Conservation (phyloP, 164 flowering plant genomes). For the Tinospora cordifolia region DNA sequence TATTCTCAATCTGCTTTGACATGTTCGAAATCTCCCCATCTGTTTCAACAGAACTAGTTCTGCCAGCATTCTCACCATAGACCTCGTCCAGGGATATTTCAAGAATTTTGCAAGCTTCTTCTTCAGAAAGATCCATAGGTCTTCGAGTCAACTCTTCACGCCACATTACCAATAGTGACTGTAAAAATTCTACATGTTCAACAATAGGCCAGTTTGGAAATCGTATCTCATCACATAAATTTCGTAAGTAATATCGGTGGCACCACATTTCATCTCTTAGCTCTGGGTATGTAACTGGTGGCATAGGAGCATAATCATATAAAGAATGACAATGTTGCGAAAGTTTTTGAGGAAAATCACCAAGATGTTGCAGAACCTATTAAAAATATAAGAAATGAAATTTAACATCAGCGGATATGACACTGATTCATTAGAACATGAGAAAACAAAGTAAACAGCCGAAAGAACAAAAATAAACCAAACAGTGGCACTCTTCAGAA, state of each 20-base stretch:
- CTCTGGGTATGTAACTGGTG: conserved; percentile 99
- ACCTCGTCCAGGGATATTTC: conserved; percentile 85
- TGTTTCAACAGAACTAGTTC: conserved; percentile 27
- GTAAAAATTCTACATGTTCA: conserved; percentile 96
- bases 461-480: neutral
- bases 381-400: conserved; percentile 3
- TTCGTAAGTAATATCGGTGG: conserved; percentile 93
- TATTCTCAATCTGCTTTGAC: conserved; percentile 75
- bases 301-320: conserved; percentile 99
- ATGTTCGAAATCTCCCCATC: conserved; percentile 43
- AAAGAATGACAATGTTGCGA: conserved; percentile 93
- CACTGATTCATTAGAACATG: neutral
- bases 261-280: conserved; percentile 99
- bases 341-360: conserved; percentile 93
- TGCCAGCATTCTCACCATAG: conserved; percentile 35
- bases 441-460: conserved; percentile 2
- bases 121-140: conserved; percentile 99
- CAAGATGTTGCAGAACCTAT: conserved; percentile 98
- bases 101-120: conserved; percentile 90
- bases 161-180: conserved; percentile 96
- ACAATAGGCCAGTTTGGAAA: conserved; percentile 99
- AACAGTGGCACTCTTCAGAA: conserved; percentile 4
- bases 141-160: conserved; percentile 94
- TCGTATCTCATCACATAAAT: conserved; percentile 91
- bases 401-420: neutral